Evolutionary conservation across 176 grass and related monocot genomes (phyloP), one percentile per base, ranked within the genome.

Genomic region (Oryza longistaminata): DNA sequence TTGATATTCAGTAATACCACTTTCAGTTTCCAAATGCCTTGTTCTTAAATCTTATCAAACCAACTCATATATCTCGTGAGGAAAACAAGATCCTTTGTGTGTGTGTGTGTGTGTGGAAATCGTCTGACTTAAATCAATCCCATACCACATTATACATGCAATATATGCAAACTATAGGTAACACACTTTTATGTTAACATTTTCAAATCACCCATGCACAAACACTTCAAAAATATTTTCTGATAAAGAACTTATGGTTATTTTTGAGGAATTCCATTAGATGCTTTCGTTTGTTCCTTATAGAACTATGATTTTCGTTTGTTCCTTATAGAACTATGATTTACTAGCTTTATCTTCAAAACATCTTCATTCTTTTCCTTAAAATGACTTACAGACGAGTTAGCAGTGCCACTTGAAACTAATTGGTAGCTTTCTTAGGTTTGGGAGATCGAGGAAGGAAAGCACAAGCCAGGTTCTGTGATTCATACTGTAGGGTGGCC

Each of bases 401-500:
- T 71, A 74, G 10, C 76, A 42, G 82, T 35, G 19, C 43, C 21
- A 65, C 9, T 60, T 52, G 29, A 9, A 53, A 67, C 58, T 19
- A 66, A 77, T 24, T 82, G 73, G 11, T 33, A 73, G 34, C 79
- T 52, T 35, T 66, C 84, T 85, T 83, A 98, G 96, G 86, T 98
- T 34, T 98, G 96, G 93, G 93, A 98, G 86, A 95, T 98, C 81
- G 90, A 95, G 82, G 93, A 92, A 88, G 81, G 71, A 82, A 98
- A 94, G 75, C 96, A 98, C 64, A 69, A 90, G 66, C 87, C 89
- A 75, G 96, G 96, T 78, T 79, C 85, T 69, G 91, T 98, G 67
- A 68, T 98, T 67, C 96, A 98, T 80, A 95, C 96, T 83, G 62
- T 98, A 76, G 96, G 96, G 80, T 98, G 91, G 93, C 96, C 96